Evolutionary conservation across 306 rosid species (phyloP).

Genomic region (Elaeagnus macrophylla): DNA sequence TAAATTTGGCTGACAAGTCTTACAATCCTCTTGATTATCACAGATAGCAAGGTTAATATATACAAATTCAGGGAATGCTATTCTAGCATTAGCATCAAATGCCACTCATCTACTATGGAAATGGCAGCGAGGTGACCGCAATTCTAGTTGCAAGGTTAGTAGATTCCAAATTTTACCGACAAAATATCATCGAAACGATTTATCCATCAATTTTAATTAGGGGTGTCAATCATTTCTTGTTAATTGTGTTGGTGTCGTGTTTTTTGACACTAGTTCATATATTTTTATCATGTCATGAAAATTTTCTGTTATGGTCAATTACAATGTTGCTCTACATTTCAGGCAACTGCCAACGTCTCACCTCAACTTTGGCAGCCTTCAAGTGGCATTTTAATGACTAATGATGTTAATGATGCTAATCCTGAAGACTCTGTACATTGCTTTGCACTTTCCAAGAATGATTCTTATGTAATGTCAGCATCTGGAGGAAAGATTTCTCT

Average conservation of each 20-base stretch:
- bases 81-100: conserved; percentile 63
- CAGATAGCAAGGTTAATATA: conserved; percentile 59
- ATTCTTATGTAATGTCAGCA: conserved; percentile 75
- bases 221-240: neutral
- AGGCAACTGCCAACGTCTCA: conserved; percentile 63
- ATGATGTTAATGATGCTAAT: conserved; percentile 51
- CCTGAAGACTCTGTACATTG: conserved; percentile 62
- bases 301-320: no score
- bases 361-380: conserved; percentile 73
- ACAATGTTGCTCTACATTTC: conserved; percentile 24
- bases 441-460: conserved; percentile 74
- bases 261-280: neutral
- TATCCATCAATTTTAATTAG: neutral
- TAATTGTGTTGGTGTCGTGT: conserved; percentile 3
- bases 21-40: neutral
- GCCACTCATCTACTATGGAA: conserved; percentile 69
- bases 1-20: neutral
- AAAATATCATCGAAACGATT: neutral
- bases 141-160: conserved; percentile 55
- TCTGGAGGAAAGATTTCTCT: conserved; percentile 68
- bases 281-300: no score
- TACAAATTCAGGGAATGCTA: conserved; percentile 54
- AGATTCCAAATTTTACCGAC: neutral
- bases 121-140: conserved; percentile 57
- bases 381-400: conserved; percentile 72